A percentile compares a stretch with the other conserved stretches of the same genome.
phyloP scores from a whole-genome alignment of 192 early-diverging fungal species.

The Linnemannia exigua region DNA sequence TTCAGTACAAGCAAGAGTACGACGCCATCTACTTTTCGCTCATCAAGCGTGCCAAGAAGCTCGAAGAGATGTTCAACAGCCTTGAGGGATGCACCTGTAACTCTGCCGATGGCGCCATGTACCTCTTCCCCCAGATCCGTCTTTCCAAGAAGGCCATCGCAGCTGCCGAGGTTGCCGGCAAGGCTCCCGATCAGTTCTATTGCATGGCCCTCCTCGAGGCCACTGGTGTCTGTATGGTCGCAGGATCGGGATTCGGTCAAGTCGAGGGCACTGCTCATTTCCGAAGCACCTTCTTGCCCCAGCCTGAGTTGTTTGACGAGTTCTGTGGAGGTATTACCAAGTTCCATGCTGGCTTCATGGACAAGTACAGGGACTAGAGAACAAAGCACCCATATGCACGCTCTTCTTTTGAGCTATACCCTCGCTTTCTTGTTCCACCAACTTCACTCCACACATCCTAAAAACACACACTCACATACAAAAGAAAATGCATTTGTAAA shows the following conservation, averaged over 20 bases:
- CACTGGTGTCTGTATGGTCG: conserved; percentile 97
- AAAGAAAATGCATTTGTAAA: conserved; percentile 8
- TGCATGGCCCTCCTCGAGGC: conserved; percentile 92
- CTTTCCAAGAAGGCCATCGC: conserved; percentile 83
- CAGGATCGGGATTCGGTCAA: conserved; percentile 95
- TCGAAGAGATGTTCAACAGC: conserved; percentile 82
- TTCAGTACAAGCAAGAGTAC: conserved; percentile 78
- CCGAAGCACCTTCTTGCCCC: conserved; percentile 96
- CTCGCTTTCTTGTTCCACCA: neutral
- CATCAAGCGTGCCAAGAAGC: conserved; percentile 77
- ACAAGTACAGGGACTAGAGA: conserved; percentile 69
- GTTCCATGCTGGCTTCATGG: conserved; percentile 88
- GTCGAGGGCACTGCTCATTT: conserved; percentile 92
- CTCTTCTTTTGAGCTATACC: conserved; percentile 13
- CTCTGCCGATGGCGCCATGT: conserved; percentile 95
- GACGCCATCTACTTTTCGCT: conserved; percentile 85
- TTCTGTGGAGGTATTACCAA: conserved; percentile 81
- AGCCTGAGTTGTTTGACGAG: conserved; percentile 91
- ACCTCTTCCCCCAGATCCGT: conserved; percentile 90
- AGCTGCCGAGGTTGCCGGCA: conserved; percentile 74
- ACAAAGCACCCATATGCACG: neutral
- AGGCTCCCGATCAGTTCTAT: conserved; percentile 90
- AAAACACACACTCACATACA: too few relatives aligned
- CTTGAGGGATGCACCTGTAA: conserved; percentile 91
- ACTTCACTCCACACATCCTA: neutral